Base-by-base conservation (phyloP, 345 rosid species). In the Citrus australasica region DNA sequence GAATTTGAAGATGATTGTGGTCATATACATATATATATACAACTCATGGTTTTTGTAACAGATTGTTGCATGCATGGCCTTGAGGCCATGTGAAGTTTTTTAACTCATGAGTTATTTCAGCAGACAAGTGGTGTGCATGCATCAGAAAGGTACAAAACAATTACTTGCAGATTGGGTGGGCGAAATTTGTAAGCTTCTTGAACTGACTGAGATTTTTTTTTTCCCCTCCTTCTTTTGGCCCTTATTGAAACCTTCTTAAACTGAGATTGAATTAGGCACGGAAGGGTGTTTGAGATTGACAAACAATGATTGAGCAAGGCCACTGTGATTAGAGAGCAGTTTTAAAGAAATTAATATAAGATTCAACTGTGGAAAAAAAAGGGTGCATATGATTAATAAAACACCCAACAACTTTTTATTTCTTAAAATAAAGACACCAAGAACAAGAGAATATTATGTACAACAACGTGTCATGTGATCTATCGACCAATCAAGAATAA, bases 121-220 rank as follows among this genome's bases (percentile, higher is more conserved):
- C 46, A 48, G 70, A 65, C 78, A 64, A 19, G 71, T 75, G 78
- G 71, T 21, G 48, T 22, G 22, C 78, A 75, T 75, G 78, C 78
- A 51, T 48, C 70, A 48, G n/a, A 75, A 32, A 14, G 22, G 71
- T 30, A 64, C 70, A 46, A 46, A 46, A 13, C 51, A 75, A 48
- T 64, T 46, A 9, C 48, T 2, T 64, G 22, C 69, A 35, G 69
- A 66, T 33, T 21, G 63, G 42, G 24, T 56, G 2, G 1, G 24
- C 11, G 11, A 72, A 0, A 21, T 32, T 73, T 73, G 76, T 58
- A 56, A 56, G 30, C 65, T 58, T 56, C 22, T 28, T n/a, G 7
- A 4, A 1, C 21, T 51, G 56, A 51, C 19, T 17, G 21, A 51
- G 51, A 42, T 42, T 0, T 40, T 40, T 40, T 40, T 37, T 37